A percentile compares a stretch with the other conserved stretches of the same genome.
Conservation (phyloP, 192 early-diverging fungal genomes). For the Allomyces javanicus region DNA sequence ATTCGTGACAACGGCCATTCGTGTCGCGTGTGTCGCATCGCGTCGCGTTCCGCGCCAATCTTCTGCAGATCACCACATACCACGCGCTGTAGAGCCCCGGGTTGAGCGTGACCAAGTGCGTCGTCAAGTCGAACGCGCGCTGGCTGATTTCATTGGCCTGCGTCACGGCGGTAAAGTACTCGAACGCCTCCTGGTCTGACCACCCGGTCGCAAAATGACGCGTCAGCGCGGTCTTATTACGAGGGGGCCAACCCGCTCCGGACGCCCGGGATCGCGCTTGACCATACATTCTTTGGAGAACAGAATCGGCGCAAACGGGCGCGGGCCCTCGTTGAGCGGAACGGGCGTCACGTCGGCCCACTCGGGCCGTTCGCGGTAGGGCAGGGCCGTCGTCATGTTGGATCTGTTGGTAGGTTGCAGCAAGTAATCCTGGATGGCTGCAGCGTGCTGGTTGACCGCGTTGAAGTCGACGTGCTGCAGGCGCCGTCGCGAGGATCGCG, state of each 20-base stretch:
- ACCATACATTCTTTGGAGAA: conserved; percentile 53
- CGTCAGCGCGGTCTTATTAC: neutral
- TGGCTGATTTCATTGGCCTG: conserved; percentile 47
- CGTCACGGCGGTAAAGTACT: conserved; percentile 67
- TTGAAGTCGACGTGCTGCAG: no score
- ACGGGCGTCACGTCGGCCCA: conserved; percentile 52
- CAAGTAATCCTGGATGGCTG: no score
- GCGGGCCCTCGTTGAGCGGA: conserved; percentile 57
- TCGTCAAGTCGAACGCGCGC: conserved; percentile 65
- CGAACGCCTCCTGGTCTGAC: conserved; percentile 55
- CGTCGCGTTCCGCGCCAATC: no score
- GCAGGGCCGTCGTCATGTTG: neutral
- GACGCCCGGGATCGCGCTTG: neutral
- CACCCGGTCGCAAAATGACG: neutral
- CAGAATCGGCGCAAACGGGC: conserved; percentile 59
- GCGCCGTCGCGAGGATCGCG: no score
- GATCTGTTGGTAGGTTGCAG: neutral
- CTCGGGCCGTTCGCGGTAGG: conserved; percentile 10
- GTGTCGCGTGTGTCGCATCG: no score
- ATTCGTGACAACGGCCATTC: no score
- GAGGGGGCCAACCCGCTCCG: neutral
- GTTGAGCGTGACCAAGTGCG: conserved; percentile 58
- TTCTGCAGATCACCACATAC: conserved; percentile 17
- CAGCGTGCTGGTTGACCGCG: no score
- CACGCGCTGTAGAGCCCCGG: conserved; percentile 92